Base-by-base conservation (phyloP, 495 filamentous ascomycete species). In the Evansstolkia leycettana region DNA sequence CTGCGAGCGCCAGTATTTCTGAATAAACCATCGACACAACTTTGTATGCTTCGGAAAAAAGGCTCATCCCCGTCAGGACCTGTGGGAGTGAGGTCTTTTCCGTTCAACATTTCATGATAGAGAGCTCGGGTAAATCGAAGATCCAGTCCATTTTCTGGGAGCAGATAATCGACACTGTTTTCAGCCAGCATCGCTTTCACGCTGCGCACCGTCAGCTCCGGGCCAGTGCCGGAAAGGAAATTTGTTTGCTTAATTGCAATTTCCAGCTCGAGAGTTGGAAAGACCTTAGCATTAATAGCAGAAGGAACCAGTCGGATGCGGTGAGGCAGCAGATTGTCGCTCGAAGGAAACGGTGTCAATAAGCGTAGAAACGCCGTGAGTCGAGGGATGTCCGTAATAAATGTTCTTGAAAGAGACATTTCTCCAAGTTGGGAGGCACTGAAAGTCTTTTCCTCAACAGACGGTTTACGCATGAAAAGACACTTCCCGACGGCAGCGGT, bases 401-500 rank as follows among this genome's bases (percentile, higher is more conserved):
- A 67, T 19, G 46, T 52, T 7, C 58, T 43, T 14, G 50, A 48
- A 38, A 54, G 40, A 13, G 46, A 46, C 28, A 55, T 29, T 31
- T 41, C 40, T 5, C 61, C 61, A 6, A 67, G 46, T 18, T 61
- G 42, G 17, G 54, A 37, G 5, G 61, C 54, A 31, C 32, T 64
- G 18, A 56, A 17, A 2, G 33, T 13, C 5, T 37, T 32, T 12
- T 51, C 38, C 10, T 51, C 37, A 24, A 48, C 30, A 7, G 32
- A 37, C 1, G 46, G 20, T 39, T 61, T 54, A 24, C 35, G 54
- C 23, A 43, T 17, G 32, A 67, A 67, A 9, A 65, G 51, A 42
- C 58, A 62, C 28, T 45, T 55, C 8, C 63, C 63, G 34, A 58
- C 47, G 1, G 60, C 40, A n/a, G 59, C 63, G 17, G 57, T 60